Conservation (phyloP, 306 rosid species). For the Prunus padus region DNA sequence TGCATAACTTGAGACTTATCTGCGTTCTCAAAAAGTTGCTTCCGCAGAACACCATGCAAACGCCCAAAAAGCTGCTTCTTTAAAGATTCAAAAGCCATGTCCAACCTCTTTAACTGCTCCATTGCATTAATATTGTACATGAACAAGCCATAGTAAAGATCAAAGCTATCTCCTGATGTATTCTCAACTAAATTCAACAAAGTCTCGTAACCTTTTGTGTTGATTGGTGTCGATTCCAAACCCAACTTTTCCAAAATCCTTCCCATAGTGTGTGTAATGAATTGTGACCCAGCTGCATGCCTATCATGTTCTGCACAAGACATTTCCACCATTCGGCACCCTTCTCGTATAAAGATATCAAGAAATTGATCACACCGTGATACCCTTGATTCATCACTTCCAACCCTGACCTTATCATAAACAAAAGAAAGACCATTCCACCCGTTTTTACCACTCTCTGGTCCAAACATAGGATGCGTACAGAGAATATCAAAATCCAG, state of each 20-base stretch:
- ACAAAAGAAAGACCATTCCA: constrained; percentile 76
- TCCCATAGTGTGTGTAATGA: constrained; percentile 83
- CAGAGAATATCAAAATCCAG: constrained; percentile 72
- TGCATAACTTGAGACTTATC: constrained; percentile 27
- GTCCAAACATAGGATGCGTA: constrained; percentile 97
- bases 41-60: constrained; percentile 56
- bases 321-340: constrained; percentile 93
- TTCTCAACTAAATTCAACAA: constrained; percentile 76
- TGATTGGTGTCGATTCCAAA: constrained; percentile 67
- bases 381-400: constrained; percentile 49
- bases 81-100: constrained; percentile 61
- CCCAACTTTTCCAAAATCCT: constrained; percentile 66
- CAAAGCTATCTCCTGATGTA: constrained; percentile 88
- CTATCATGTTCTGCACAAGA: constrained; percentile 84
- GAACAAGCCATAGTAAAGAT: constrained; percentile 86
- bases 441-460: constrained; percentile 85
- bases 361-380: constrained; percentile 68
- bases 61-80: constrained; percentile 77
- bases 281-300: constrained; percentile 88
- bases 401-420: constrained; percentile 73
- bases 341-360: constrained; percentile 70
- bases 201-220: constrained; percentile 82
- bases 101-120: constrained; percentile 69
- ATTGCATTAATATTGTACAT: constrained; percentile 80
- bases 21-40: constrained; percentile 48